Percentiles rank a stretch among this genome's conserved stretches.
These are phyloP conservation scores for Cyclotella atomus DNA, from an alignment of 108 stramenopile genomes.

Conservation along the genomic window DNA sequence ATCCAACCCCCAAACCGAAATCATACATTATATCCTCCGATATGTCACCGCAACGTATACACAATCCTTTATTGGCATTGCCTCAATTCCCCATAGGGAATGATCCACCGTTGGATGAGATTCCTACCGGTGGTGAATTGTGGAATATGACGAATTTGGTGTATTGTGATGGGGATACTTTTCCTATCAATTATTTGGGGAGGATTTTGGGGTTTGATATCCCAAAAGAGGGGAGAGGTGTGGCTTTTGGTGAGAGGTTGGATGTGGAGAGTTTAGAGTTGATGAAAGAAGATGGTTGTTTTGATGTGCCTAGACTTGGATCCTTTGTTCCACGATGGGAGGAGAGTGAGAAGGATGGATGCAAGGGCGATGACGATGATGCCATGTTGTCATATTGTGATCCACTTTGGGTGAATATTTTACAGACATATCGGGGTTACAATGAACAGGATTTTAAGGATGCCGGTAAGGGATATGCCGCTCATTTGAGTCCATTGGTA, in stretches of 20 bases:
- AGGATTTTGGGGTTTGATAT: slow-evolving; percentile 76
- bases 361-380: slow-evolving; percentile 24
- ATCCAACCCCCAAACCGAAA: slow-evolving; percentile 19
- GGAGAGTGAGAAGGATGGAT: slow-evolving; percentile 13
- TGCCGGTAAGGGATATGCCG: slow-evolving; percentile 28
- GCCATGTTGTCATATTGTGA: slow-evolving; percentile 21
- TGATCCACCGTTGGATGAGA: slow-evolving; percentile 56
- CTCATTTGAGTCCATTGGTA: slow-evolving; percentile 29
- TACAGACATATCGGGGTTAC: slow-evolving; percentile 36
- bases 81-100: slow-evolving; percentile 34
- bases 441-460: slow-evolving; percentile 50
- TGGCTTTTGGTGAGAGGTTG: slow-evolving; percentile 19
- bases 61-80: slow-evolving; percentile 54
- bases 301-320: neutral
- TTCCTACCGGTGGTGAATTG: slow-evolving; percentile 59
- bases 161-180: slow-evolving; percentile 73
- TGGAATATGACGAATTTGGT: slow-evolving; percentile 53
- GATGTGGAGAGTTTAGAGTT: slow-evolving; percentile 12
- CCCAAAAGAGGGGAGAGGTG: slow-evolving; percentile 8
- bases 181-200: slow-evolving; percentile 68
- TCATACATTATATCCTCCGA: slow-evolving; percentile 26
- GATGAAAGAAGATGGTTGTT: neutral
- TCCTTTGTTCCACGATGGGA: neutral
- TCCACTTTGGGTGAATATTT: slow-evolving; percentile 38
- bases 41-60: slow-evolving; percentile 54